Base-by-base conservation (phyloP, 225 moss, liverwort and hornwort genomes). In the Bryum argenteum region DNA sequence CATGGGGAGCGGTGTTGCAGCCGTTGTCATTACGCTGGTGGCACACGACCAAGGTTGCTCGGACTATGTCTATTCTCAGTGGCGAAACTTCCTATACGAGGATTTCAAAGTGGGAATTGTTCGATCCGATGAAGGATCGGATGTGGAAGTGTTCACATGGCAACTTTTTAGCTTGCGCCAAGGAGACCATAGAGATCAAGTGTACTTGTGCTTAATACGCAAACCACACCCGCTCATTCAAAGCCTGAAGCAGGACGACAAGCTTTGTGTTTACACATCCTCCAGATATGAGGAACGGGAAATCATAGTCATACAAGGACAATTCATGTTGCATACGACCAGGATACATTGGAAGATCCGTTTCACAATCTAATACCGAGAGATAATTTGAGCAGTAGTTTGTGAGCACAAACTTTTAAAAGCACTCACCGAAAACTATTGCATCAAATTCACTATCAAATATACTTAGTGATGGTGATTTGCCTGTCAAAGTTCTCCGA, bases 21-120 rank as follows among this genome's bases (percentile, higher is more conserved):
- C 77, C 3, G 71, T 71, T 1, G 54, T 80, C 52, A 64, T 84
- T 14, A 37, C 61, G 11, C 22, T 74, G 33, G 80, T 80, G 65
- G 80, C 77, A 5, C 80, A 80, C 20, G 83, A 84, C 55, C 80
- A 84, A 71, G 80, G 80, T 5, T 77, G 48, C 48, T 67, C 73
- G 0, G 73, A 80, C 43, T 53, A 0, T 3, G 0, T 21, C 20
- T 69, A 76, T 54, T 22, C 47, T 10, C 62, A 77, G 0, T 77
- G 80, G n/a, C 65, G 14, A 1, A 77, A 84, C 52, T 23, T n/a
- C 61, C 0, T 2, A 4, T 10, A 74, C n/a, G n/a, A 70, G 41
- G 2, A 10, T 20, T 41, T 80, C 16, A 70, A 77, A 77, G 83
- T 77, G 6, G 16, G 61, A 9, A 70, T 80, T 39, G 1, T 77